Base-by-base conservation (phyloP, 2,329 filamentous ascomycete genomes). In the Fusarium nurragi region DNA sequence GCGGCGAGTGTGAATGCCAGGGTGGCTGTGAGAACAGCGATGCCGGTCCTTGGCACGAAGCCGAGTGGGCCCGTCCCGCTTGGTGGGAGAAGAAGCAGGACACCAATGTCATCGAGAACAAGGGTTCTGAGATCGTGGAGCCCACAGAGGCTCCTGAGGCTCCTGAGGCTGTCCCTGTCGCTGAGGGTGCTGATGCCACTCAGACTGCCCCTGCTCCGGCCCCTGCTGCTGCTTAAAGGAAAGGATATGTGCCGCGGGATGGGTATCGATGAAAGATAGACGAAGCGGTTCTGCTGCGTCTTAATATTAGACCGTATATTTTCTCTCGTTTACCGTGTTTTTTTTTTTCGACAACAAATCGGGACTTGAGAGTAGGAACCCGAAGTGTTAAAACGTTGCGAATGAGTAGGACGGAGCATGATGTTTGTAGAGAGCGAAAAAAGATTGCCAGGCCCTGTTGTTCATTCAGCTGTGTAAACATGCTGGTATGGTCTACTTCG, bases 1-100 rank as follows among this genome's bases (percentile, higher is more conserved):
- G 95, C 66, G 95, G 95, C 62, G 83, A 78, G 37, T 99, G 95
- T 80, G 78, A 90, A 64, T 99, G 95, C 79, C 76, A 82, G 30
- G 92, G 91, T 58, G 94, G 93, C 63, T 99, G 95, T 80, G 81
- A 86, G 77, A 80, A 97, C 73, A 96, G 92, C 79, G 94, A 99
- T 77, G 88, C 88, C 62, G 95, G 95, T 49, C 95, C 95, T 50
- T 99, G 95, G 95, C 85, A 86, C 70, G 91, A 94, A 63, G 72
- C 84, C 25, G 77, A 90, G 78, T 94, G 85, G 83, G 80, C 85
- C 51, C 87, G 81, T 74, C 84, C 90, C 48, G 80, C 87, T 65
- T 88, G 89, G 82, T 89, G 88, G 83, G 83, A 85, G 75, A 81
- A 83, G 78, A 80, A 82, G 62, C 70, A 73, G 36, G 75, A 75